phyloP scores from a whole-genome alignment of 2,329 filamentous ascomycete genomes.

The Hymenoscyphus fructigenus region DNA sequence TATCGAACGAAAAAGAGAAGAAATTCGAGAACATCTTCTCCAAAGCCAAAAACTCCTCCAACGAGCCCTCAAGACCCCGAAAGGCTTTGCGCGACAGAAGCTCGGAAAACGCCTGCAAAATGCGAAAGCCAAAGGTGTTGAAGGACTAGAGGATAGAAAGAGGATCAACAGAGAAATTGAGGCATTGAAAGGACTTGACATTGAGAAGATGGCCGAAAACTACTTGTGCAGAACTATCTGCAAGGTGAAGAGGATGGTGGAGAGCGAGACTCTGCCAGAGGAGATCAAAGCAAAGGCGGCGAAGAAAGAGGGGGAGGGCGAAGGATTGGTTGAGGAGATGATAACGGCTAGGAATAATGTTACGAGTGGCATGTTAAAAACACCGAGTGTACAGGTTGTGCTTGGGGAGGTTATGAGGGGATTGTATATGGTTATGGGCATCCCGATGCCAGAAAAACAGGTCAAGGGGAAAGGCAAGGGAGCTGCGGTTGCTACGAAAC shows the following conservation, averaged over 20 bases:
- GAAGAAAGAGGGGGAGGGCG: conserved; percentile 32
- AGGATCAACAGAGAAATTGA: conserved; percentile 62
- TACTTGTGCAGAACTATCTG: conserved; percentile 50
- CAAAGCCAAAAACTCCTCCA: conserved; percentile 60
- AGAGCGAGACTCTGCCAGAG: conserved; percentile 44
- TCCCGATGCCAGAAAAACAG: conserved; percentile 29
- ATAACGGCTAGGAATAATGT: conserved; percentile 48
- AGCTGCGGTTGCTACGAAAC: conserved; percentile 4
- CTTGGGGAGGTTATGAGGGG: conserved; percentile 40
- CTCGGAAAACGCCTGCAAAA: conserved; percentile 58
- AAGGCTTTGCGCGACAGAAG: conserved; percentile 77
- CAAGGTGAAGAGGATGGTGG: conserved; percentile 50
- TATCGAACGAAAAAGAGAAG: conserved; percentile 29
- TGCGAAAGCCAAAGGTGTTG: conserved; percentile 42
- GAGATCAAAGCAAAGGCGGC: conserved; percentile 32
- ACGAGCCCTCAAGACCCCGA: conserved; percentile 68
- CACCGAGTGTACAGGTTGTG: conserved; percentile 50
- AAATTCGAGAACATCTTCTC: conserved; percentile 50
- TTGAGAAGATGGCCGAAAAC: conserved; percentile 44
- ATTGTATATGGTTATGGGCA: conserved; percentile 34
- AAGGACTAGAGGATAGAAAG: conserved; percentile 49
- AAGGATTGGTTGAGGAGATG: conserved; percentile 28
- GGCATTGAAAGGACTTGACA: conserved; percentile 50
- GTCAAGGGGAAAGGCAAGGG: conserved; percentile 21
- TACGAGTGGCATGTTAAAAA: conserved; percentile 53